phyloP scores from a whole-genome alignment of 148 eudicot genomes.

The Spergularia marina region DNA sequence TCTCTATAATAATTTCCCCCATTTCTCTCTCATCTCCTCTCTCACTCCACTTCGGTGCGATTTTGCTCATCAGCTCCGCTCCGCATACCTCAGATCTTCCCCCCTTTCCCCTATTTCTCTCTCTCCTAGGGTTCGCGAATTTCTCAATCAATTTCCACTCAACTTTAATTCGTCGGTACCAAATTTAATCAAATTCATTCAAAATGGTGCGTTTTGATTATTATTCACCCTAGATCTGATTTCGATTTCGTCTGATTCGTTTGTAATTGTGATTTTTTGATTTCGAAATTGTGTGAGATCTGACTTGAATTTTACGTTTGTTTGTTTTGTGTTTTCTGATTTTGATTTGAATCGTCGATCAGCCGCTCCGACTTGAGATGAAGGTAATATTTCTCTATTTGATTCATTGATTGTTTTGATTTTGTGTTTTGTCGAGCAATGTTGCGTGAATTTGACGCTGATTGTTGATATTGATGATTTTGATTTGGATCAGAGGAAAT shows the following conservation, averaged over 20 bases:
- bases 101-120: neutral
- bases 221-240: constrained; percentile 33
- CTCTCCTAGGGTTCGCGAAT: neutral
- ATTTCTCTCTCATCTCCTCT: neutral
- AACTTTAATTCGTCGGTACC: constrained; percentile 9
- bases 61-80: constrained; percentile 15
- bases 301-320: constrained; percentile 23
- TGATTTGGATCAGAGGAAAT: constrained; percentile 60
- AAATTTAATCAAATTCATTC: constrained; percentile 6
- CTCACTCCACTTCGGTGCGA: constrained; percentile 28
- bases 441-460: constrained; percentile 10
- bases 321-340: constrained; percentile 22
- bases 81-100: constrained; percentile 15
- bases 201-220: constrained; percentile 38
- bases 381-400: constrained; percentile 44
- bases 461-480: constrained; percentile 7
- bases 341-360: constrained; percentile 12
- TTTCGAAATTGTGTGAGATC: constrained; percentile 31
- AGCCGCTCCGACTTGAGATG: constrained; percentile 83
- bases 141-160: neutral
- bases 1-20: too few species aligned
- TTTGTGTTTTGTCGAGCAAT: constrained; percentile 1
- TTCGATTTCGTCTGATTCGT: constrained; percentile 19
- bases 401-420: constrained; percentile 8
- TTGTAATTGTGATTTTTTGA: neutral